Evolutionary conservation across 768 basidiomycete genomes (phyloP).

Genomic region (Mycena pura): DNA sequence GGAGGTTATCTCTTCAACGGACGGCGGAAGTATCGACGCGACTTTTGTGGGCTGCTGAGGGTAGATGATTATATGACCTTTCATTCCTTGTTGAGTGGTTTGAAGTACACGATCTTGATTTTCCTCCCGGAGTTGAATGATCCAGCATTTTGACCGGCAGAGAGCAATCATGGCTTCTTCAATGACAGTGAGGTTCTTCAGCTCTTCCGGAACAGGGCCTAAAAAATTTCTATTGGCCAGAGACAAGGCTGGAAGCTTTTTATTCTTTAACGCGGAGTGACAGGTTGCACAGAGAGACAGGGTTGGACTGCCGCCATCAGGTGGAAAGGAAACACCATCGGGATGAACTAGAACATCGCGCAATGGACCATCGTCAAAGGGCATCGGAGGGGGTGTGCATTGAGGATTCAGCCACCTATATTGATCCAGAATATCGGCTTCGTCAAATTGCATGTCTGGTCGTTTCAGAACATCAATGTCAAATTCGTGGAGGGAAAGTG

Average conservation of each 20-base stretch:
- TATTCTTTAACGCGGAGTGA: background rate
- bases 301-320: background rate
- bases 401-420: conserved; percentile 7
- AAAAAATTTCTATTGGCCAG: conserved; percentile 12
- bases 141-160: no score
- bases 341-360: conserved; percentile 6
- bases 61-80: background rate
- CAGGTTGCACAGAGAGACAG: background rate
- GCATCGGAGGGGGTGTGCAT: conserved; percentile 3
- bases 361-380: background rate
- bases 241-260: conserved; percentile 3
- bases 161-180: no score
- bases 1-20: background rate
- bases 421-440: background rate
- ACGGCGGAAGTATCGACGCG: background rate
- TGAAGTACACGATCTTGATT: no score
- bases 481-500: background rate
- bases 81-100: no score
- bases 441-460: background rate
- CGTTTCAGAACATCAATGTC: background rate
- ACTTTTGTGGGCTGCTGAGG: background rate
- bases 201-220: conserved; percentile 18
- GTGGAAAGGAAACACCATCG: conserved; percentile 2
- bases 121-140: no score
- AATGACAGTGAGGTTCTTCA: no score